Evolutionary conservation across 495 filamentous ascomycete genomes (phyloP).

Genomic region (Podospora comata): DNA sequence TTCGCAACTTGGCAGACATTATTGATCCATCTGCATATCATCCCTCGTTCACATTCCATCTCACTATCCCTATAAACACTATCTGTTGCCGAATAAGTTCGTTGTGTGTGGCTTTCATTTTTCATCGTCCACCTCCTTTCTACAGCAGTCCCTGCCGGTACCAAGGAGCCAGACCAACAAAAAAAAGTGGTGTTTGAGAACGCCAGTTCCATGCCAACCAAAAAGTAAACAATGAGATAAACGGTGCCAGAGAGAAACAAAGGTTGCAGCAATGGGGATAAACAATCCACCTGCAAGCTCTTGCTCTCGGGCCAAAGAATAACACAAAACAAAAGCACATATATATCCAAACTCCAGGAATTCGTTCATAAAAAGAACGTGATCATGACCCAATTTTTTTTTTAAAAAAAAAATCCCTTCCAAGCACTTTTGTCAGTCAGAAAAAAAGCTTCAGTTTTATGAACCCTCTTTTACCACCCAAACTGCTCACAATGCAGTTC

Average conservation of each 20-base stretch:
- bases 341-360: not conserved
- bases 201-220: not conserved
- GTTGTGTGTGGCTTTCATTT: not conserved
- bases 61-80: not conserved
- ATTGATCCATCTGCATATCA: not conserved
- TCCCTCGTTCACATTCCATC: not conserved
- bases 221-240: not conserved
- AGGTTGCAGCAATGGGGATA: not conserved
- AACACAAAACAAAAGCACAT: not conserved
- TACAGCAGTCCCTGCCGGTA: not conserved
- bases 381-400: not conserved
- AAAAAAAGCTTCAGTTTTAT: not conserved
- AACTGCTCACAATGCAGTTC: constrained; percentile 57
- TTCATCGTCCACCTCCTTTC: not conserved
- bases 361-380: not conserved
- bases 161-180: not conserved
- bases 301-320: not conserved
- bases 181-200: not conserved
- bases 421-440: not conserved
- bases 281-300: not conserved
- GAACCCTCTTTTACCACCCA: constrained; percentile 40
- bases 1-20: not conserved
- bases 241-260: not conserved
- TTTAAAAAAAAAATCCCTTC: no score
- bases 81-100: not conserved